Base-by-base conservation (phyloP, 805 yeast species). In the Cyberlindnera veronae region DNA sequence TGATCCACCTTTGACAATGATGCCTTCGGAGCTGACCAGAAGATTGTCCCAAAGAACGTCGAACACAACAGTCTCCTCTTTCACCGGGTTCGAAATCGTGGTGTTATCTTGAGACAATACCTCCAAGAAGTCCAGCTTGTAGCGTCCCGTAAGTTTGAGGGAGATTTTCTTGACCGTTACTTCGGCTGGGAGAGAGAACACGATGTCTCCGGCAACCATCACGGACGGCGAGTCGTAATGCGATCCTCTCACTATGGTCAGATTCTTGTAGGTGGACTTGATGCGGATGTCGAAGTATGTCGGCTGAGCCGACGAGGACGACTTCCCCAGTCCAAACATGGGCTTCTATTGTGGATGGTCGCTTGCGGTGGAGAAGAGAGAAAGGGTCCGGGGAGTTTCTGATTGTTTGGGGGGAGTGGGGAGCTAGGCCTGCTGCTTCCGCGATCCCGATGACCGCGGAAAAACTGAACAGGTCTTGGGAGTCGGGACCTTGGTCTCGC, bases 31-130 rank as follows among this genome's bases (percentile, higher is more conserved):
- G 12, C 54, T 51, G 2, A 53, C 40, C 16, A 69, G 46, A 6
- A 77, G 60, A 46, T 79, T 75, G 44, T 81, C 84, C 96, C 95
- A 88, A 19, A 64, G 66, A 46, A 79, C 78, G 48, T 88, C 93
- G 52, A 77, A 87, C 3, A 90, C 58, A 8, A 69, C 69, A 41
- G 75, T 72, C 32, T 78, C 81, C 54, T 81, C 71, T 39, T 66
- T 68, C 3, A 69, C 70, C 3, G 70, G 61, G 29, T 64, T 61
- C 3, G 69, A 62, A 12, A 65, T 54, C 12, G 61, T 59, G 3
- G 51, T 53, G 29, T 57, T 66, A 61, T 50, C 69, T 65, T 41
- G 60, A 14, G 73, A 57, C 7, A 72, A 59, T 22, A 68, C 68
- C 44, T 70, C 71, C 16, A 69, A 61, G 29, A 91, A 42, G 60